Conservation (phyloP, 495 filamentous ascomycete genomes). For the Aspergillus conjunctus region DNA sequence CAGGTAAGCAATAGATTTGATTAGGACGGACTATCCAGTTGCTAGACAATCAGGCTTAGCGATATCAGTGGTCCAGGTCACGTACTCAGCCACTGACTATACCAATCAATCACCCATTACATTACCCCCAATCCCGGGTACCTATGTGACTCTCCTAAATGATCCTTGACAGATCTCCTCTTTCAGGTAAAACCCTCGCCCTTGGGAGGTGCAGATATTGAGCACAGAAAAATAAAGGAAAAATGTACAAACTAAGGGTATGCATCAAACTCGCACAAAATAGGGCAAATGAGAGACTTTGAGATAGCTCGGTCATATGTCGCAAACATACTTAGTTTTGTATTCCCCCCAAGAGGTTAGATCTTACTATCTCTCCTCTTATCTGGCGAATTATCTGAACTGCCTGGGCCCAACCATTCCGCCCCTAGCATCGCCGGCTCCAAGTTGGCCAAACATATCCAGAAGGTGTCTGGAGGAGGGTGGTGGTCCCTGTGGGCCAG, state of each 20-base stretch:
- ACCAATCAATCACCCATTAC: not conserved
- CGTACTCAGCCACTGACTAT: not conserved
- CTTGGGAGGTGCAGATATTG: not conserved
- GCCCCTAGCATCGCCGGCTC: slow-evolving; percentile 36
- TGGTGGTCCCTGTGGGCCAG: slow-evolving; percentile 43
- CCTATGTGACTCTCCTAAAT: not conserved
- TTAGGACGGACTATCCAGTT: not conserved
- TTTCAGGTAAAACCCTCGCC: not conserved
- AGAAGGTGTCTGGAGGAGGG: slow-evolving; percentile 48
- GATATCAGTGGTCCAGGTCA: not conserved
- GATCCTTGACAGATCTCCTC: not conserved
- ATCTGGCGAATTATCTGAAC: slow-evolving; percentile 31
- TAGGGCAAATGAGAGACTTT: not conserved
- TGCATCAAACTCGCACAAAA: slow-evolving; percentile 5
- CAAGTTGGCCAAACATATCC: slow-evolving; percentile 51
- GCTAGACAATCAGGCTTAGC: not conserved
- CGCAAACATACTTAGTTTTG: not conserved
- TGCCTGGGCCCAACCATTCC: slow-evolving; percentile 48
- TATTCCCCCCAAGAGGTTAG: not conserved
- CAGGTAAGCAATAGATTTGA: not conserved
- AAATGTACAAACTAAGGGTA: slow-evolving; percentile 4
- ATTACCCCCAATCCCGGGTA: not conserved
- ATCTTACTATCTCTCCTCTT: not conserved
- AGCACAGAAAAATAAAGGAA: not conserved
- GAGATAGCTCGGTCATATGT: not conserved